phyloP scores from a whole-genome alignment of 306 rosid species.

The Vicia sativa region DNA sequence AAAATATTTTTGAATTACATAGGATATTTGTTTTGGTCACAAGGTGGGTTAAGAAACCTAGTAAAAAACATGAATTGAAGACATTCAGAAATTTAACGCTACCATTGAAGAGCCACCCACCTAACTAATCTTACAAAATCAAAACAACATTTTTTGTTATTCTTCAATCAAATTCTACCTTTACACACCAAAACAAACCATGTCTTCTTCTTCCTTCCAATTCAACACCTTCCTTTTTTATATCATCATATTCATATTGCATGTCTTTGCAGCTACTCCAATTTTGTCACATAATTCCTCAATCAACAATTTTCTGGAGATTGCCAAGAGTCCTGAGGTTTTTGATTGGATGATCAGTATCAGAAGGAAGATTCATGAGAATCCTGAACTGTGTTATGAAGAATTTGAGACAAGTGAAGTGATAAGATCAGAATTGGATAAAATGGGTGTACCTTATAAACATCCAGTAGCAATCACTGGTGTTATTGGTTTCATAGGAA shows the following conservation, averaged over 20 bases:
- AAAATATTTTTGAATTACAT: too few relatives aligned
- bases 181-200: too few relatives aligned
- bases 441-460: conserved; percentile 59
- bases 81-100: too few relatives aligned
- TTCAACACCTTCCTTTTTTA: too few relatives aligned
- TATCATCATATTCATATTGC: conserved; percentile 26
- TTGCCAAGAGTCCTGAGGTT: conserved; percentile 55
- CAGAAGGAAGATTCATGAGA: conserved; percentile 83
- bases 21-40: too few relatives aligned
- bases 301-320: conserved; percentile 46
- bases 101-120: too few relatives aligned
- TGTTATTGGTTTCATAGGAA: conserved; percentile 72
- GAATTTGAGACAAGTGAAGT: conserved; percentile 80
- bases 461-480: conserved; percentile 77
- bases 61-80: too few relatives aligned
- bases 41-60: too few relatives aligned
- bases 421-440: conserved; percentile 69
- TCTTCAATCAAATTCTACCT: too few relatives aligned
- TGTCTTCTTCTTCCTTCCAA: too few relatives aligned
- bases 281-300: conserved; percentile 8
- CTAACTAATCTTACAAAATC: too few relatives aligned
- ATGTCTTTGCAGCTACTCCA: conserved; percentile 36
- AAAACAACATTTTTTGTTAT: too few relatives aligned
- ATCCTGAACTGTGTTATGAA: conserved; percentile 74
- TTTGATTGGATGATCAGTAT: conserved; percentile 80